Percentiles rank a stretch among this genome's conserved stretches.
Conservation (phyloP, 164 flowering plant species). For the Houttuynia cordata region DNA sequence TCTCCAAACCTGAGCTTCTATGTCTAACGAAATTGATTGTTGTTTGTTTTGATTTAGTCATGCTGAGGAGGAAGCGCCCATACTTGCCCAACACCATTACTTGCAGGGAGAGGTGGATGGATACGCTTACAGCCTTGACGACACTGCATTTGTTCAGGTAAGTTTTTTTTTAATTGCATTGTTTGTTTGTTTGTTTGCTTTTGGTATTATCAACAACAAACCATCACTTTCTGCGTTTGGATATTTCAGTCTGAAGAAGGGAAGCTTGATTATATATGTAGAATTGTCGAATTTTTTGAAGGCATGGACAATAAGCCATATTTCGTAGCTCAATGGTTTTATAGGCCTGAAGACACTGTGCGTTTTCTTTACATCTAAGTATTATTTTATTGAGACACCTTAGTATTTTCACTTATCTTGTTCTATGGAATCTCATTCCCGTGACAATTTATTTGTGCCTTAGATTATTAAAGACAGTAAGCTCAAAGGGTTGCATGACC, state of each 20-base stretch:
- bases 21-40: no score
- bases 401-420: not conserved
- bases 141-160: not conserved
- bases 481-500: constrained; percentile 20
- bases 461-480: constrained; percentile 15
- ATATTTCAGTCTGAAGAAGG: constrained; percentile 39
- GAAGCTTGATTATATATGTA: constrained; percentile 33
- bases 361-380: not conserved
- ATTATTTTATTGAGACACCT: no score
- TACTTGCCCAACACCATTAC: not conserved
- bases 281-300: constrained; percentile 60
- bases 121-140: not conserved
- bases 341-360: constrained; percentile 65
- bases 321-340: constrained; percentile 73
- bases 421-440: not conserved
- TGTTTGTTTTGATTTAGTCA: not conserved
- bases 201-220: not conserved
- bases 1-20: no score
- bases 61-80: not conserved
- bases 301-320: constrained; percentile 23
- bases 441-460: not conserved
- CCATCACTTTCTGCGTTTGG: not conserved
- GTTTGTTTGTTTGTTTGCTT: no score
- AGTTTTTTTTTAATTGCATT: not conserved
- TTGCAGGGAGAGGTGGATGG: not conserved